Evolutionary conservation across 768 basidiomycete genomes (phyloP).

Genomic region (Pulveroboletus sp.): DNA sequence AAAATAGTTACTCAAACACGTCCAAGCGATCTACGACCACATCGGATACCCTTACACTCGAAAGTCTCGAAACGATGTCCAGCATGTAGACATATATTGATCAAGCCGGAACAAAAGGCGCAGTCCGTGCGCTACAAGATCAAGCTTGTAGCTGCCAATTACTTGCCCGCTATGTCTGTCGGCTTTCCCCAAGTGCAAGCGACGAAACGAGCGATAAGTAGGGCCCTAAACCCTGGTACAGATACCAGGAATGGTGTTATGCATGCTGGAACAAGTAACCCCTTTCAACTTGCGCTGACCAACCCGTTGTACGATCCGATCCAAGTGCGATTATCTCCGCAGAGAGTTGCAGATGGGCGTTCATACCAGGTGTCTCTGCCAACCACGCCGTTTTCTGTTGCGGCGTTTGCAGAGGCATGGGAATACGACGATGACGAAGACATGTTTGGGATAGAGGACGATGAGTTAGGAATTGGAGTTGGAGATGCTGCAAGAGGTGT

Average conservation of each 20-base stretch:
- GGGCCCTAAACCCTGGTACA: constrained; percentile 31
- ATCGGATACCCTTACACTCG: constrained; percentile 87
- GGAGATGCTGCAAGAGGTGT: constrained; percentile 34
- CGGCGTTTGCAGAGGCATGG: constrained; percentile 95
- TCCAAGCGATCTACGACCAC: constrained; percentile 73
- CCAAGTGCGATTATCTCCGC: constrained; percentile 80
- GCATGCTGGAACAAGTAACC: constrained; percentile 73
- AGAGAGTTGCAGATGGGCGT: constrained; percentile 44
- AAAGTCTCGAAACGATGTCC: constrained; percentile 96
- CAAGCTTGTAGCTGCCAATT: constrained; percentile 93
- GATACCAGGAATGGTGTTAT: constrained; percentile 43
- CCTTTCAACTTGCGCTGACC: constrained; percentile 85
- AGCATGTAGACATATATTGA: constrained; percentile 90
- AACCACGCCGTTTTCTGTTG: constrained; percentile 70
- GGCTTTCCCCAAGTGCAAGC: constrained; percentile 54
- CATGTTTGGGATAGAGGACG: constrained; percentile 58
- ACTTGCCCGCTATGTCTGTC: constrained; percentile 82
- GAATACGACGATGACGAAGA: constrained; percentile 93
- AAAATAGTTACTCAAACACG: background rate
- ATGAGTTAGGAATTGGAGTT: constrained; percentile 30
- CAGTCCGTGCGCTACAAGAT: constrained; percentile 95
- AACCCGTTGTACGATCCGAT: constrained; percentile 97
- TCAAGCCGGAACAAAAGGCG: constrained; percentile 97
- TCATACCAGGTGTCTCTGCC: constrained; percentile 77
- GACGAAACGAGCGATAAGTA: constrained; percentile 34